Base-by-base conservation (phyloP, 306 rosid genomes). In the Malus fusca region DNA sequence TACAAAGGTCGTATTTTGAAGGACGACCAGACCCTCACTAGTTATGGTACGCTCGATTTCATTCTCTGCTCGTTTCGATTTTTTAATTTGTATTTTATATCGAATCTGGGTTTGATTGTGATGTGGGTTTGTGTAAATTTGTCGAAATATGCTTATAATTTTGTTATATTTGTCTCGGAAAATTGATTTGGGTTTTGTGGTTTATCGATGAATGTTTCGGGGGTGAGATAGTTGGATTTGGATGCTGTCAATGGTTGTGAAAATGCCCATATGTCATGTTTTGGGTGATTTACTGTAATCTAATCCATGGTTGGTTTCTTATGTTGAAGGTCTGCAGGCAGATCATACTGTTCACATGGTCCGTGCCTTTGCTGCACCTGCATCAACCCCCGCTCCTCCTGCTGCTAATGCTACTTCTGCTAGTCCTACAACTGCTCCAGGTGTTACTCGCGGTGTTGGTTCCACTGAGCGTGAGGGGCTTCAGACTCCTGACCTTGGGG, bases 341-440 rank as follows among this genome's bases (percentile, higher is more conserved):
- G 90, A 88, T 82, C 92, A 88, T 56, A 86, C 92, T 23, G 79
- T 88, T 68, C 92, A 88, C 77, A 73, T 88, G 92, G 90, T 88
- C 37, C 87, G 90, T 26, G 87, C 87, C 60, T 86, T 86, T 80
- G 66, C 87, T 21, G 80, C 86, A 37, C 74, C 90, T 80, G 68
- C 84, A 0, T 44, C 88, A 30, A 30, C 87, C 31, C 72, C 86
- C 15, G 33, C 83, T 74, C 60, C 88, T 19, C 74, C 73, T 35
- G 66, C 73, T 48, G 65, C 88, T 19, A 77, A 61, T 68, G 73
- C 73, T 67, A 56, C 69, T 69, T 30, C 69, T 77, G 82, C 55
- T 55, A 80, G 65, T 75, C 52, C 88, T 37, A 79, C 76, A 46
- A 63, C 78, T 77, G 59, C 85, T 30, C 75, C 79, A 5, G 88